Percentiles rank a stretch among this genome's conserved stretches.
Evolutionary conservation across 148 eudicot genomes (phyloP).

Genomic region (Vaccinium macrocarpon): DNA sequence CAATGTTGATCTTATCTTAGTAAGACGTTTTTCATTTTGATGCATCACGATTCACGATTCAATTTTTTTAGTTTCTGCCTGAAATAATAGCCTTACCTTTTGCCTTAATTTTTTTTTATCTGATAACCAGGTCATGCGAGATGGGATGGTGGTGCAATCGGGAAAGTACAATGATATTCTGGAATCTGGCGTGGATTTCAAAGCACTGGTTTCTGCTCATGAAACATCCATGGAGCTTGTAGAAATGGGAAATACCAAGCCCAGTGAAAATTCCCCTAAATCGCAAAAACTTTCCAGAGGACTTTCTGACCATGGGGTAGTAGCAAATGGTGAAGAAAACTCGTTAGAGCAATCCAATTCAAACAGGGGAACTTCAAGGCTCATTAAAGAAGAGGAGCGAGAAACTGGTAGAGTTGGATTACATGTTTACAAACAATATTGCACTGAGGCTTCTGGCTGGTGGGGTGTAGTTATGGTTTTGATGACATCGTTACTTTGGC

Average conservation of each 20-base stretch:
- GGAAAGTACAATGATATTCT: conserved; percentile 65
- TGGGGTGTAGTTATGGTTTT: conserved; percentile 57
- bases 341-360: conserved; percentile 32
- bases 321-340: conserved; percentile 41
- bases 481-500: conserved; percentile 60
- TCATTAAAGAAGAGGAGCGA: conserved; percentile 83
- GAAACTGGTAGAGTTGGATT: conserved; percentile 80
- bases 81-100: not conserved
- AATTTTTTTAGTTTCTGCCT: not conserved
- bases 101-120: not conserved
- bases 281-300: conserved; percentile 30
- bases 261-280: conserved; percentile 32
- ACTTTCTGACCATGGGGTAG: conserved; percentile 29
- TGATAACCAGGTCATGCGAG: conserved; percentile 79
- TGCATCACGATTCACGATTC: not conserved
- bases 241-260: conserved; percentile 40
- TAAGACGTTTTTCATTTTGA: conserved; percentile 24
- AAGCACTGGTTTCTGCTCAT: conserved; percentile 76
- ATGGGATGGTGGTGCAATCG: conserved; percentile 80
- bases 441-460: conserved; percentile 95
- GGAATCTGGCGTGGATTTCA: conserved; percentile 64
- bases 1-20: conserved; percentile 81
- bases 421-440: conserved; percentile 62
- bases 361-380: conserved; percentile 51
- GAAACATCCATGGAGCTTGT: conserved; percentile 91